Evolutionary conservation across 106 monocot species (phyloP), one percentile per base, ranked within the genome.

Genomic region (Dendrobium catenatum): DNA sequence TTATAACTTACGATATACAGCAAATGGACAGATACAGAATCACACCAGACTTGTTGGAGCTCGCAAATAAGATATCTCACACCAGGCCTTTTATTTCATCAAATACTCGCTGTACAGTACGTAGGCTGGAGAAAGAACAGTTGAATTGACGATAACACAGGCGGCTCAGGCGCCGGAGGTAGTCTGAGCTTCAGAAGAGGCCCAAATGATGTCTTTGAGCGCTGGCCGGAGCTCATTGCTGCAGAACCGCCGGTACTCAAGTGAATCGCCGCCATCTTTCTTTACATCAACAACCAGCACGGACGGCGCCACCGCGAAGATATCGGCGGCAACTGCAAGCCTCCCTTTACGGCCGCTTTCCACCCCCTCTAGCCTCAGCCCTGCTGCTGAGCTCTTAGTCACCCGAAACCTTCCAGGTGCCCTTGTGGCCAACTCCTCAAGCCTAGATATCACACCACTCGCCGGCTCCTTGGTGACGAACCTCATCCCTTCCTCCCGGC

Each of bases 161-260:
- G 13, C 13, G 16, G 51, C 51, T 51, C 51, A 51, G 15, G 10
- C 51, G 51, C 51, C 51, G 61, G 72, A 41, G 3, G 54, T 68
- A 0, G 68, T 55, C 68, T 49, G 77, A 9, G 68, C 11, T 40
- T 81, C 84, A 19, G 85, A 17, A 2, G 90, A 77, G 4, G 85
- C 81, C 90, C 86, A 90, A 5, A 90, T 76, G 79, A 93, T 93
- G 64, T 90, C 90, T 80, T 85, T 77, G 31, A 93, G 59, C 40
- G 93, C 93, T 40, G 93, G 93, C 59, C 88, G 83, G 51, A 93
- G 93, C 79, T 87, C 88, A 64, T 87, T 64, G 77, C 83, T 70
- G 81, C 88, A 90, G 83, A 93, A 93, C 22, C 72, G 76, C 59
- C 72, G 80, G 77, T 88, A 93, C 87, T 93, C 93, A 0, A 86